Evolutionary conservation across 495 filamentous ascomycete species (phyloP).

Genomic region (Penicillium salamii): DNA sequence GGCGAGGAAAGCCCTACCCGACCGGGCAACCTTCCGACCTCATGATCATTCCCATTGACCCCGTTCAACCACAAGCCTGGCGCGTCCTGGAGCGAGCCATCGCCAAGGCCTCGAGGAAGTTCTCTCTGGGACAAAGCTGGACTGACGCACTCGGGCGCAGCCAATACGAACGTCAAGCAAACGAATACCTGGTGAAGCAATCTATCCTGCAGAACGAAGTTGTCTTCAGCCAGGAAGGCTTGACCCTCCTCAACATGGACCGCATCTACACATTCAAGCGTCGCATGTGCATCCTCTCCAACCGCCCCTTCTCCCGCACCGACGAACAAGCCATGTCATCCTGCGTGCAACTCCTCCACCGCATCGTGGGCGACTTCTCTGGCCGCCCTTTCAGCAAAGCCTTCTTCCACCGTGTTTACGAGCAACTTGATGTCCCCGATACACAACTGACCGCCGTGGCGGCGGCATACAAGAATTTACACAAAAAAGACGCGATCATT

Average conservation of each 20-base stretch:
- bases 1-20: conserved; percentile 44
- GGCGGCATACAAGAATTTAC: conserved; percentile 53
- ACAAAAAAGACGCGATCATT: conserved; percentile 48
- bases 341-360: conserved; percentile 55
- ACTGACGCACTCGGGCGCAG: conserved; percentile 36
- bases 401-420: conserved; percentile 59
- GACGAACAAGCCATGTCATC: conserved; percentile 45
- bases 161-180: conserved; percentile 35
- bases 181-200: conserved; percentile 57
- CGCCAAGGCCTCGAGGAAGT: conserved; percentile 42
- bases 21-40: conserved; percentile 42
- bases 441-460: conserved; percentile 55
- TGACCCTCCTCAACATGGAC: conserved; percentile 67
- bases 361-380: conserved; percentile 58
- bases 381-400: conserved; percentile 56
- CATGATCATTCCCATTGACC: conserved; percentile 45
- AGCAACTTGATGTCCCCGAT: conserved; percentile 56
- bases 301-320: conserved; percentile 22
- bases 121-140: conserved; percentile 45
- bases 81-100: conserved; percentile 39
- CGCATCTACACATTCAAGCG: conserved; percentile 72
- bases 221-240: conserved; percentile 65
- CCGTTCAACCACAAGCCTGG: conserved; percentile 35
- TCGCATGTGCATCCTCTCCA: conserved; percentile 56
- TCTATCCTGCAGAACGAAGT: conserved; percentile 68